Percentiles rank a stretch among this genome's conserved stretches.
Evolutionary conservation across 768 basidiomycete genomes (phyloP).

Genomic region (Lactarius hengduanensis): DNA sequence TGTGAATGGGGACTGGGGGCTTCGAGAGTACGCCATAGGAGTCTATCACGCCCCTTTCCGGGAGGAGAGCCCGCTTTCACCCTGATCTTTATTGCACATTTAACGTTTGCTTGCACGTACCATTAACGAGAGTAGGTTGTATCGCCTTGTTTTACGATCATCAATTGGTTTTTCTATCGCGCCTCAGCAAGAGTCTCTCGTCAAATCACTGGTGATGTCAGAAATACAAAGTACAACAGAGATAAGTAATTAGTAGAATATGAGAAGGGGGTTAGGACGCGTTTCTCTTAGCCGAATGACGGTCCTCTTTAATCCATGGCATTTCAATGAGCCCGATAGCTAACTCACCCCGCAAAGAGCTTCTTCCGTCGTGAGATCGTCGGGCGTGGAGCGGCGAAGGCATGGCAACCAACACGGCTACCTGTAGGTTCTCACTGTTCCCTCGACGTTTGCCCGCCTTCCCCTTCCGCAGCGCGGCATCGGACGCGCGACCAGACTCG

Average conservation of each 20-base stretch:
- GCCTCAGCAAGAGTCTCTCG: neutral
- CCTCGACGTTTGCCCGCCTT: neutral
- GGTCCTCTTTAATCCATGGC: constrained; percentile 14
- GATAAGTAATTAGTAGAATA: neutral
- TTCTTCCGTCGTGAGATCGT: neutral
- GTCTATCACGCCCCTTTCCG: constrained; percentile 23
- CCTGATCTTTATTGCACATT: neutral
- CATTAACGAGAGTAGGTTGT: neutral
- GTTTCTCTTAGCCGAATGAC: neutral
- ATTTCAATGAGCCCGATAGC: constrained; percentile 19
- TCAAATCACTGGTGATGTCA: neutral
- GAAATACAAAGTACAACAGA: neutral
- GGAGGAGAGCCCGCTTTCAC: neutral
- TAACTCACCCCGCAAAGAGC: constrained; percentile 11
- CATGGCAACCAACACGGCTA: constrained; percentile 28
- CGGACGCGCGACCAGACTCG: neutral
- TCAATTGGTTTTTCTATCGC: neutral
- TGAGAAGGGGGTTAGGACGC: neutral
- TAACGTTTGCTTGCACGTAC: neutral
- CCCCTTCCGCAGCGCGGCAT: neutral
- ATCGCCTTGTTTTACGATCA: neutral
- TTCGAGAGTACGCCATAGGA: constrained; percentile 23
- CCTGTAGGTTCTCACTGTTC: constrained; percentile 3
- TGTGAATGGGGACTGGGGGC: constrained; percentile 8
- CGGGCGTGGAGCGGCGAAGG: constrained; percentile 15